Evolutionary conservation across 1,139 yeast genomes (phyloP), one percentile per base, ranked within the genome.

Genomic region (Pichia sp.): DNA sequence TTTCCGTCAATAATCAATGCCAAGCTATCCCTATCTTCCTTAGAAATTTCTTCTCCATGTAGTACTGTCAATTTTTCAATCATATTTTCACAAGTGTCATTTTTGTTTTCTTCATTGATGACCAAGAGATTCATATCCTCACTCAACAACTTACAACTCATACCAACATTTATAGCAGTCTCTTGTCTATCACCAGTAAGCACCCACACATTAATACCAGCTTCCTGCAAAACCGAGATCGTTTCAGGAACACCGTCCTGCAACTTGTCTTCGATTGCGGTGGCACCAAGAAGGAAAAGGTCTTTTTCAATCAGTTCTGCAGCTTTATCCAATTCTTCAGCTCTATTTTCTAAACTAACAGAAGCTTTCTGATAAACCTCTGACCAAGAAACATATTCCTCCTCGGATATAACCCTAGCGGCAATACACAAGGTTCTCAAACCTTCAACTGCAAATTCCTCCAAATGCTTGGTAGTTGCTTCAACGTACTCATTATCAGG

Each of bases 181-280:
- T 95, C 99, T 69, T 93, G 99, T 67, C 97, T 81, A 69, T 95
- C 99, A 62, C 99, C 99, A 8, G 99, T 95, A 56, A 95, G 76
- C 36, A 95, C 97, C 99, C 99, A 95, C 26, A 95, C 81, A 68
- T 90, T 93, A 62, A 95, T 90, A 15, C 98, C 98, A 0, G 99
- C 99, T 56, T 87, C 89, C 69, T 93, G 99, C 56, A 95, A 76
- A 4, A 96, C 88, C 61, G 89, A 93, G 57, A 95, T 95, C 1
- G 99, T 90, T 62, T 95, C 99, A 1, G 99, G 98, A 13, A 95
- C 99, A 41, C 97, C 99, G 57, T 93, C 99, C 72, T 95, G 99
- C 54, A 95, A 76, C 67, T 93, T 92, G 69, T 95, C 99, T 69
- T 95, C 99, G 68, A 95, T 93, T 1, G 99, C 99, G 46, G 99